phyloP scores from a whole-genome alignment of 768 basidiomycete genomes.

The Xerocomellus dryophilus region DNA sequence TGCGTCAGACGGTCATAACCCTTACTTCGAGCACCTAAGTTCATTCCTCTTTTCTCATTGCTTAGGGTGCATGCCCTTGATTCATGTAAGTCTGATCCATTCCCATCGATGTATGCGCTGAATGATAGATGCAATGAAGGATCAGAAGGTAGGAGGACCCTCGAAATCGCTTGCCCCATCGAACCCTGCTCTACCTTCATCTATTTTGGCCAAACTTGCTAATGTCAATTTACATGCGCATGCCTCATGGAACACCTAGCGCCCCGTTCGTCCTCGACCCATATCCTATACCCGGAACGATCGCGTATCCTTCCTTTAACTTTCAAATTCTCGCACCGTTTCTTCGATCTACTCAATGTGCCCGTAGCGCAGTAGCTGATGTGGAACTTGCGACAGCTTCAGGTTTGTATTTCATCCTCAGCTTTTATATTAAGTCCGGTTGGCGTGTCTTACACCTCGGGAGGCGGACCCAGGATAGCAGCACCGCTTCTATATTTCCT shows the following conservation, averaged over 20 bases:
- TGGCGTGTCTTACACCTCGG: constrained; percentile 6
- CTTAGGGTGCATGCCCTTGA: background rate
- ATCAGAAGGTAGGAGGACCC: background rate
- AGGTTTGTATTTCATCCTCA: background rate
- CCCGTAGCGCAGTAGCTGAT: background rate
- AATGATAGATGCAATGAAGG: background rate
- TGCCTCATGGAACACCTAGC: constrained; percentile 8
- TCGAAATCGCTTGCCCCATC: background rate
- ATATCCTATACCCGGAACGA: background rate
- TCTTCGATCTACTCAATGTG: background rate
- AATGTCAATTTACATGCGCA: constrained; percentile 5
- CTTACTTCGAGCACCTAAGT: background rate
- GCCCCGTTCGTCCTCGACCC: background rate
- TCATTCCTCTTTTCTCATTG: background rate
- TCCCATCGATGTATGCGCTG: background rate
- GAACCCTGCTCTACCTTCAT: background rate
- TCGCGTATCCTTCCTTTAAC: background rate
- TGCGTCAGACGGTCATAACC: background rate
- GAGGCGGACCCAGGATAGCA: constrained; percentile 16
- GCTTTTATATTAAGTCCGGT: background rate
- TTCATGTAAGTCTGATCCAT: background rate
- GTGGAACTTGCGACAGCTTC: constrained; percentile 1
- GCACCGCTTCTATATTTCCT: constrained; percentile 5
- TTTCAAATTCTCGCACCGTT: background rate
- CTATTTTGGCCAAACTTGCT: background rate